These are phyloP conservation scores for Diaporthe ilicicola DNA, from an alignment of 2,329 filamentous ascomycete genomes.

Conservation along the genomic window DNA sequence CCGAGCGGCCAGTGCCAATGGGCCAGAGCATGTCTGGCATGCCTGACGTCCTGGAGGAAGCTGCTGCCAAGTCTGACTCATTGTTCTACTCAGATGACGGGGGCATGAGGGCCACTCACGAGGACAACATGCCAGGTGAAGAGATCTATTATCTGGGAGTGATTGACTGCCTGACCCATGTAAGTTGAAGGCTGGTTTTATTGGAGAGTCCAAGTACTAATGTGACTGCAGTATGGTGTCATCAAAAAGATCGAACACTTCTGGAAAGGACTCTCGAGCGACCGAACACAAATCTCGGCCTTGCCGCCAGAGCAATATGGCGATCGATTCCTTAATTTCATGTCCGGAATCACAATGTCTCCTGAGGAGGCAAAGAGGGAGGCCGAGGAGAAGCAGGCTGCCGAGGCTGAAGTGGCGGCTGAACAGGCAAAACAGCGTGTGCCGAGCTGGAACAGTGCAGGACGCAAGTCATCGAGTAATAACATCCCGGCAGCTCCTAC, in stretches of 20 bases:
- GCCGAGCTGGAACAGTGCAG: slow-evolving; percentile 48
- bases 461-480: slow-evolving; percentile 41
- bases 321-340: slow-evolving; percentile 92
- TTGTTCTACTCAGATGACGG: slow-evolving; percentile 96
- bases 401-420: slow-evolving; percentile 49
- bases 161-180: slow-evolving; percentile 96
- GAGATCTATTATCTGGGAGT: slow-evolving; percentile 98
- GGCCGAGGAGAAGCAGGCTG: slow-evolving; percentile 63
- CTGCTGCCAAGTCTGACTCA: slow-evolving; percentile 73
- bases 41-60: slow-evolving; percentile 86
- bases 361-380: slow-evolving; percentile 83
- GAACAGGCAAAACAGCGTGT: slow-evolving; percentile 44
- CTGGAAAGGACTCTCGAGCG: slow-evolving; percentile 90
- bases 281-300: slow-evolving; percentile 89
- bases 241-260: slow-evolving; percentile 97
- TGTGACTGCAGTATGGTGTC: slow-evolving; percentile 76
- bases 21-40: slow-evolving; percentile 83
- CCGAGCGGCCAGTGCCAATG: slow-evolving; percentile 93
- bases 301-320: slow-evolving; percentile 91
- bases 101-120: slow-evolving; percentile 90
- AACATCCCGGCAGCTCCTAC: slow-evolving; percentile 55
- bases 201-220: slow-evolving; percentile 25
- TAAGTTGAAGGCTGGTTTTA: slow-evolving; percentile 58
- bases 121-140: slow-evolving; percentile 83
- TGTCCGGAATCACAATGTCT: slow-evolving; percentile 89